These are phyloP conservation scores for Tetracladium marchalianum DNA, from an alignment of 495 filamentous ascomycete genomes.

Conservation along the genomic window DNA sequence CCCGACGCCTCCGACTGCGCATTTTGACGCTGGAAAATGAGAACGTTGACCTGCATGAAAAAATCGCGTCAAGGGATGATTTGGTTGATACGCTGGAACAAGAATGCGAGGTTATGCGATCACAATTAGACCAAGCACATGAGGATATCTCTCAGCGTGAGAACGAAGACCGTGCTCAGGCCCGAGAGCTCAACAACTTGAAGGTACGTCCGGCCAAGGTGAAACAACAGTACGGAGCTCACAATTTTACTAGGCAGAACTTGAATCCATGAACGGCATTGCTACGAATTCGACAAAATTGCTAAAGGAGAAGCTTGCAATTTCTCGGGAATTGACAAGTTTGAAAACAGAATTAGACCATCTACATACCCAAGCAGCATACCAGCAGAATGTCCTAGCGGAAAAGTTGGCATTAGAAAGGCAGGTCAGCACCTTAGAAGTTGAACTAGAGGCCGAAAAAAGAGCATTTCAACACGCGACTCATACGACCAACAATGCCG, in stretches of 20 bases:
- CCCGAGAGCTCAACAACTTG: constrained; percentile 54
- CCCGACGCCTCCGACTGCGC: constrained; percentile 53
- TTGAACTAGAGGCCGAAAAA: constrained; percentile 73
- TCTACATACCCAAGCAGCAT: constrained; percentile 56
- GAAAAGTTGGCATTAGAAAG: constrained; percentile 71
- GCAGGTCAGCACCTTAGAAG: constrained; percentile 62
- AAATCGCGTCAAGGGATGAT: constrained; percentile 45
- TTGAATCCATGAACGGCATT: constrained; percentile 49
- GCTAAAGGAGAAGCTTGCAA: constrained; percentile 63
- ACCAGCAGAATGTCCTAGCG: constrained; percentile 53
- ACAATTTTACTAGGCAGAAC: constrained; percentile 45
- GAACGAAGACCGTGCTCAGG: constrained; percentile 42
- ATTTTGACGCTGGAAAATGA: constrained; percentile 62
- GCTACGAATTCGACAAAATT: constrained; percentile 59
- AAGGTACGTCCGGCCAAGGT: constrained; percentile 41
- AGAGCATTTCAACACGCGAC: constrained; percentile 48
- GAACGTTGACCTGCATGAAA: constrained; percentile 51
- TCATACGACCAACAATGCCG: constrained; percentile 30
- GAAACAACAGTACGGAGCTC: neutral
- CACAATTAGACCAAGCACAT: constrained; percentile 44
- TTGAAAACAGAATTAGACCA: constrained; percentile 73
- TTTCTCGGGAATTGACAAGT: constrained; percentile 59
- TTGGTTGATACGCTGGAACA: constrained; percentile 36
- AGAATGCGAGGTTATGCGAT: constrained; percentile 43
- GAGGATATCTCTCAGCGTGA: constrained; percentile 47